Evolutionary conservation across 2,329 filamentous ascomycete species (phyloP).

Genomic region (Lachnellula subtilissima): DNA sequence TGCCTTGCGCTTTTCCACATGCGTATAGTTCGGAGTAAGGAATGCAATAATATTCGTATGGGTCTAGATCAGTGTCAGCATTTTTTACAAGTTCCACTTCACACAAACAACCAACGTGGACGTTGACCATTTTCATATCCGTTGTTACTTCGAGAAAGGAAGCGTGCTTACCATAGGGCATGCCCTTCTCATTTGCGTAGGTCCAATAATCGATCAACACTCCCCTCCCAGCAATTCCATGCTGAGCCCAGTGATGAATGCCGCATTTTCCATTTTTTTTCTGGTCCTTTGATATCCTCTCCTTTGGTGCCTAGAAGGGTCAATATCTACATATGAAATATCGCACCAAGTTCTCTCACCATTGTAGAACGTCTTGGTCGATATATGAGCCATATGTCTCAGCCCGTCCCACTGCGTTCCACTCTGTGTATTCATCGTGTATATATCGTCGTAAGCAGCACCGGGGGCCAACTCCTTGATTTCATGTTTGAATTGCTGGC

Average conservation of each 20-base stretch:
- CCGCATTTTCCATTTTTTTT: constrained; percentile 26
- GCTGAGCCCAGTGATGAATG: constrained; percentile 30
- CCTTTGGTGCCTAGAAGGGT: constrained; percentile 17
- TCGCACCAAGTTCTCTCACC: background rate
- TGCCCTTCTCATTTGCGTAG: constrained; percentile 34
- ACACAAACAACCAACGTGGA: too few relatives aligned
- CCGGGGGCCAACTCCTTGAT: constrained; percentile 25
- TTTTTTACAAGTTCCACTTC: background rate
- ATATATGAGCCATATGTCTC: constrained; percentile 35
- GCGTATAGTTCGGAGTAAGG: constrained; percentile 24
- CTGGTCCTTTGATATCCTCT: constrained; percentile 23
- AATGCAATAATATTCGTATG: constrained; percentile 27
- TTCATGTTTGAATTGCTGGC: constrained; percentile 32
- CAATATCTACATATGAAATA: background rate
- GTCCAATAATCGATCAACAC: constrained; percentile 50
- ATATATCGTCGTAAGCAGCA: constrained; percentile 54
- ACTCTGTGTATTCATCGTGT: constrained; percentile 54
- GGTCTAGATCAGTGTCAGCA: constrained; percentile 18
- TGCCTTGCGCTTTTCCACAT: constrained; percentile 27
- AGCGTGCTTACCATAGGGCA: constrained; percentile 31
- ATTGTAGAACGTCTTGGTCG: constrained; percentile 27
- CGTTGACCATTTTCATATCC: too few relatives aligned
- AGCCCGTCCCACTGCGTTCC: constrained; percentile 56
- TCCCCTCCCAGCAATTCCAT: constrained; percentile 51
- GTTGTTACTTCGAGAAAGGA: background rate